Conservation (phyloP, 768 basidiomycete species). For the Flagelloscypha sp. region DNA sequence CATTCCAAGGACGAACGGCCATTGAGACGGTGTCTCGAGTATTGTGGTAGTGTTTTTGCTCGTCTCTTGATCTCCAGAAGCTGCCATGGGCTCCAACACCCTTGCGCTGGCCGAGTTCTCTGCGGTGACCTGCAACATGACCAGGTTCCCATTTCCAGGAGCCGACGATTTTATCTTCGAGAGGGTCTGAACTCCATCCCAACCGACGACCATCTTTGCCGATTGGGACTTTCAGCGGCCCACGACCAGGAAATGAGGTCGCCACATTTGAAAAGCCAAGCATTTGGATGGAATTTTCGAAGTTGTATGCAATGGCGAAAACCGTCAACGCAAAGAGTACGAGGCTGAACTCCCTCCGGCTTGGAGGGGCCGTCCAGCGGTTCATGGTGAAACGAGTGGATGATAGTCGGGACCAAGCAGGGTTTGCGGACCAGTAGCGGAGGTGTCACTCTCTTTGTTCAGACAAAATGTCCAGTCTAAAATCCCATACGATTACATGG, state of each 20-base stretch:
- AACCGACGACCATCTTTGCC: conserved; percentile 41
- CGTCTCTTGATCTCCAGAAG: conserved; percentile 32
- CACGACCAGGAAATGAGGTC: conserved; percentile 31
- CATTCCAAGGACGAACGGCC: conserved; percentile 48
- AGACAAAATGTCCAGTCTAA: no score
- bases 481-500: not conserved
- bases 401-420: no score
- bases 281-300: conserved; percentile 53
- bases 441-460: no score
- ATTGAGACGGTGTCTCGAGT: conserved; percentile 36
- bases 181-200: conserved; percentile 46
- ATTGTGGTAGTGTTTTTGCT: conserved; percentile 15
- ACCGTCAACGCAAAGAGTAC: conserved; percentile 55
- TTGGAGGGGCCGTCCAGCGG: conserved; percentile 61
- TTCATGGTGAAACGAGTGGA: conserved; percentile 27
- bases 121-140: conserved; percentile 48
- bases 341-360: conserved; percentile 65
- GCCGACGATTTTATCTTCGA: conserved; percentile 61
- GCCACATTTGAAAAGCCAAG: conserved; percentile 37
- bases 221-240: conserved; percentile 24
- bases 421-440: no score
- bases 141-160: conserved; percentile 60
- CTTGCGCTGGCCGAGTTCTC: conserved; percentile 35
- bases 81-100: conserved; percentile 32
- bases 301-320: conserved; percentile 68